A percentile compares a stretch with the other conserved stretches of the same genome.
These are phyloP conservation scores for Jaltomata sinuosa DNA, from an alignment of 257 asterid genomes.

Conservation along the genomic window DNA sequence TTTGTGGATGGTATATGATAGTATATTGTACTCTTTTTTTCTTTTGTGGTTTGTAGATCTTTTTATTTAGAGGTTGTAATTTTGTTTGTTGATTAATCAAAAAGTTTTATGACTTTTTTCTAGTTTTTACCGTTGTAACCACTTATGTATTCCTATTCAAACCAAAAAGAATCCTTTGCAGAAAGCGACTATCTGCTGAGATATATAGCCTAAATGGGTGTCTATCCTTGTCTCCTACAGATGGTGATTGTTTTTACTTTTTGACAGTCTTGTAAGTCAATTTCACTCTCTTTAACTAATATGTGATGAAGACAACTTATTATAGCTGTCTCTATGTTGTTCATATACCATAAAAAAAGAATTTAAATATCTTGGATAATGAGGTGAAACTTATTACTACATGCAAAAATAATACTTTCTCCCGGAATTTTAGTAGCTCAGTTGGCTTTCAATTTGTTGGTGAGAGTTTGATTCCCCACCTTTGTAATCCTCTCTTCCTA, in stretches of 20 bases:
- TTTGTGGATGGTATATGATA: conserved; percentile 8
- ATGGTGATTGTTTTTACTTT: conserved; percentile 38
- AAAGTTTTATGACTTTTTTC: conserved; percentile 3
- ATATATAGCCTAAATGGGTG: conserved; percentile 22
- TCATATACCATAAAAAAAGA: background rate
- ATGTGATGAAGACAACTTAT: conserved; percentile 6
- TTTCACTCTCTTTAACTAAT: conserved; percentile 5
- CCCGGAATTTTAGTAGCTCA: background rate
- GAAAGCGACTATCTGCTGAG: conserved; percentile 39
- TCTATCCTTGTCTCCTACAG: conserved; percentile 32
- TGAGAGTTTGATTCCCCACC: background rate
- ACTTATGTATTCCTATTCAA: background rate
- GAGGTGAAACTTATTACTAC: background rate
- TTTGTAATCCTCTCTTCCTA: background rate
- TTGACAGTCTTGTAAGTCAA: conserved; percentile 27
- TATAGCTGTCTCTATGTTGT: background rate
- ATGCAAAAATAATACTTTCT: background rate
- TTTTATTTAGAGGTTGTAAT: conserved; percentile 15
- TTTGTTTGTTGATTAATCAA: conserved; percentile 14
- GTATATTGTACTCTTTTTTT: background rate
- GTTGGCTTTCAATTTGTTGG: background rate
- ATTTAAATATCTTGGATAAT: background rate
- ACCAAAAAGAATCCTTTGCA: conserved; percentile 5
- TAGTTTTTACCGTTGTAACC: conserved; percentile 8
- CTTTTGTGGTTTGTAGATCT: background rate